These are phyloP conservation scores for Hymenoscyphus linearis DNA, from an alignment of 2,329 filamentous ascomycete genomes.

Conservation along the genomic window DNA sequence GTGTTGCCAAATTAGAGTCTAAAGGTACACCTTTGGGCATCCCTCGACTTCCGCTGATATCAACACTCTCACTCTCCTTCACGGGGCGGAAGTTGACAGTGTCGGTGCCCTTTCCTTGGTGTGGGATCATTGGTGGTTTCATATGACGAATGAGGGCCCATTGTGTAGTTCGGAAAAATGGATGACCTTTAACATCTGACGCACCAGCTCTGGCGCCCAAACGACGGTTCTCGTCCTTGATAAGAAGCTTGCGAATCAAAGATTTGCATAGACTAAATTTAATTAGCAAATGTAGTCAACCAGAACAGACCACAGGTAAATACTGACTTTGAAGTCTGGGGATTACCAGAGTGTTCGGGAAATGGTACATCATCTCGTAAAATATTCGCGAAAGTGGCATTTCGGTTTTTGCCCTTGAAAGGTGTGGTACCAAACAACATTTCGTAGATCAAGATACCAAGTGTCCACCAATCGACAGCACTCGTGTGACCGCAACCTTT, in stretches of 20 bases:
- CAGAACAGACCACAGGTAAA: neutral
- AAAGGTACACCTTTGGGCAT: constrained; percentile 72
- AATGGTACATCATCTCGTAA: constrained; percentile 93
- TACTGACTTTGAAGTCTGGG: constrained; percentile 86
- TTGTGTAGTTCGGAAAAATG: constrained; percentile 92
- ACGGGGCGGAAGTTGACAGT: constrained; percentile 97
- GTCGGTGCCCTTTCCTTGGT: constrained; percentile 84
- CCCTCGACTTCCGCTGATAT: constrained; percentile 58
- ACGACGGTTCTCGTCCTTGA: constrained; percentile 94
- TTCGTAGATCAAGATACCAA: constrained; percentile 96
- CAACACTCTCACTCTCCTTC: constrained; percentile 93
- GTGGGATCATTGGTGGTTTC: constrained; percentile 95
- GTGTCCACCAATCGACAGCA: constrained; percentile 98
- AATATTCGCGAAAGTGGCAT: constrained; percentile 97
- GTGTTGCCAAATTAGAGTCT: constrained; percentile 80
- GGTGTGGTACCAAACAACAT: constrained; percentile 98
- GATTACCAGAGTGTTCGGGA: constrained; percentile 77
- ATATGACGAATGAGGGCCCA: constrained; percentile 97
- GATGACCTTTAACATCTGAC: constrained; percentile 92
- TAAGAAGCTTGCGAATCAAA: constrained; percentile 89
- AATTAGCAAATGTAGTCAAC: constrained; percentile 30
- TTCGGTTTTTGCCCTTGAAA: constrained; percentile 98
- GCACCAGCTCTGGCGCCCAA: constrained; percentile 91
- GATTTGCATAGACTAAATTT: constrained; percentile 80
- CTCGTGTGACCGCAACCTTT: constrained; percentile 98